Evolutionary conservation across 768 basidiomycete genomes (phyloP), one percentile per base, ranked within the genome.

Genomic region (Suillus sp.): DNA sequence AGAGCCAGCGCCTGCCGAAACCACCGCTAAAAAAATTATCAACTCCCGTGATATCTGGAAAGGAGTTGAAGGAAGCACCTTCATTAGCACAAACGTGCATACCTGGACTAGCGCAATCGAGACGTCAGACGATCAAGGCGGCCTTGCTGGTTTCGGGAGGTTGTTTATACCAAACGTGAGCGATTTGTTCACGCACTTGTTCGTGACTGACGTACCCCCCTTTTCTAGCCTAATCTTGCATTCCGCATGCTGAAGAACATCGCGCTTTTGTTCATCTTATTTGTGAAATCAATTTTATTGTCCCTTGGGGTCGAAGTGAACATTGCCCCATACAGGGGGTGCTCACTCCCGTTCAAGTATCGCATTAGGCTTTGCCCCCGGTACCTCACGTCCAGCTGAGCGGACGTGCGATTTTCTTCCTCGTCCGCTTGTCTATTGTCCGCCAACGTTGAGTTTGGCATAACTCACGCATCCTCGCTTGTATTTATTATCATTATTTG

Each of bases 71-170:
- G 75, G 78, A 0, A 70, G 75, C 11, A 69, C 71, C 0, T 73
- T 79, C 57, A 79, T 86, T 59, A 74, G 73, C 13, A 79, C 81
- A 4, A 83, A 83, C 25, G 82, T 80, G 2, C 80, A 83, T 66
- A 77, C 75, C 2, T 73, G 79, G 4, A 76, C 81, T 48, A 68
- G 67, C 0, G 84, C 82, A 0, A 59, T 82, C 3, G 65, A 70
- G 27, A 66, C 66, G 0, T 81, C 79, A 1, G 78, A 82, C 50
- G 66, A 70, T 55, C 54, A 71, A 18, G 72, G 70, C 9, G 70
- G 74, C 11, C 62, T 79, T 13, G 64, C 79, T 61, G 77, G 78
- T 0, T 80, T 76, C 32, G 81, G 77, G 4, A 69, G 81, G 30
- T 61, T 65, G 18, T 81, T 75, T 57, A 74, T 80, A 13, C 50